Conservation (phyloP, 1,284 basidiomycete species). For the Cutaneotrichosporon sp. region DNA sequence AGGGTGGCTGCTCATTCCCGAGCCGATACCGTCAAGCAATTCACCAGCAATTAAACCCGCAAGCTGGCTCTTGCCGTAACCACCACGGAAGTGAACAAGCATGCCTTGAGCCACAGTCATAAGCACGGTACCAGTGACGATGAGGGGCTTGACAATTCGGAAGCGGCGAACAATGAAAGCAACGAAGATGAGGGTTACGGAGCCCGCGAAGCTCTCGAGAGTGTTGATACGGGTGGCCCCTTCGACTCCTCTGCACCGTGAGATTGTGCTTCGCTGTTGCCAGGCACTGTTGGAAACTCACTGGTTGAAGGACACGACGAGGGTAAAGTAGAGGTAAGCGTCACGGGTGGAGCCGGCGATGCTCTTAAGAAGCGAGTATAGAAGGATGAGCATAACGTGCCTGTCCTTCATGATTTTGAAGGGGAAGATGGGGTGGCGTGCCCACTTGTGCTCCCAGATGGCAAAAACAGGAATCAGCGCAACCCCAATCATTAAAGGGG, state of each 20-base stretch:
- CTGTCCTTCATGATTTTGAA: constrained; percentile 46
- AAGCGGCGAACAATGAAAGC: constrained; percentile 45
- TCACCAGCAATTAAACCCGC: constrained; percentile 47
- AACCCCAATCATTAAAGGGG: constrained; percentile 47
- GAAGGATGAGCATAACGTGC: constrained; percentile 44
- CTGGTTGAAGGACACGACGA: constrained; percentile 48
- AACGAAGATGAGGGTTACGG: constrained; percentile 41
- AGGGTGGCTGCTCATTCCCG: constrained; percentile 47
- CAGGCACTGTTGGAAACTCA: no score
- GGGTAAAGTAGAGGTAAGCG: constrained; percentile 46
- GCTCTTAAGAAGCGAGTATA: constrained; percentile 31
- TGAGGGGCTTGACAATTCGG: constrained; percentile 47
- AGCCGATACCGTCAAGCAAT: constrained; percentile 48
- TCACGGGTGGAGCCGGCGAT: constrained; percentile 44
- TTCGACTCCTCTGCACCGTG: constrained; percentile 17
- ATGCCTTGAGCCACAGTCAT: constrained; percentile 45
- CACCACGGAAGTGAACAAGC: constrained; percentile 48
- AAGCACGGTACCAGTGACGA: constrained; percentile 35
- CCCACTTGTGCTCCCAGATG: constrained; percentile 45
- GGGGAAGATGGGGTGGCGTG: constrained; percentile 46
- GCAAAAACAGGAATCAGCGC: constrained; percentile 45
- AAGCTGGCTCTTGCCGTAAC: constrained; percentile 25
- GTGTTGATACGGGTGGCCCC: constrained; percentile 47
- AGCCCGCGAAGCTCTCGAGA: constrained; percentile 48
- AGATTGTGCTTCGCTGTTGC: no score